Evolutionary conservation across 2,329 filamentous ascomycete genomes (phyloP), one percentile per base, ranked within the genome.

Genomic region (Lasiodiplodia sp.): DNA sequence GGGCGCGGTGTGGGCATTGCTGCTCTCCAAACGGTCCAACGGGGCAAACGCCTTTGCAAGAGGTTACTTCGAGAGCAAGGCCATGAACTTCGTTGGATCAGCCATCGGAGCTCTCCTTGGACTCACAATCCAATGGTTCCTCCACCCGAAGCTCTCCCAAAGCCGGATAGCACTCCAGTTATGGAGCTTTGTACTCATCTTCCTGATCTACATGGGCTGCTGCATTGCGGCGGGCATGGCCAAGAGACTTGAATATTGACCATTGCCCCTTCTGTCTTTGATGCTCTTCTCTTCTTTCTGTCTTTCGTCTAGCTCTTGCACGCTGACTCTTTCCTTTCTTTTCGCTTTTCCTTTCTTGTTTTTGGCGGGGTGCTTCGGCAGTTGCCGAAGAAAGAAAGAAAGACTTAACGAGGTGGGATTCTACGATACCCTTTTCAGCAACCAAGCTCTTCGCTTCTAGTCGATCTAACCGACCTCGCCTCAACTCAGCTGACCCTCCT

Each of bases 141-240:
- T 68, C 18, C 40, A 64, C 49, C 34, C 31, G 8, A 60, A 65
- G n/a, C 40, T 68, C 37, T 52, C 49, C 3, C 25, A 47, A 28
- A 57, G 47, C 40, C 49, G 52, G 18, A 11, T 65, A 8, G 52
- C 67, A 7, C 38, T 68, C 4, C 57, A 64, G 31, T 14, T 65
- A 5, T 68, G 67, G 67, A 65, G 67, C 28, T 68, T 68, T 28
- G 18, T 68, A 28, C 51, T 68, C n/a, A 31, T 68, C 37, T 65
- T 68, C 21, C n/a, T 64, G 18, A 68, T 58, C 8, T 68, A 64
- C 40, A 44, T 68, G 51, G 67, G 49, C 4, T 55, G 57, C n/a
- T 68, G 57, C 16, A 52, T 68, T 14, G 67, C 67, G 6, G 25
- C 58, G 1, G 67, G 67, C 23, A 60, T 57, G 67, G 52, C 31